Evolutionary conservation across 2,329 filamentous ascomycete genomes (phyloP).

Genomic region (Paecilomyces fulvus): DNA sequence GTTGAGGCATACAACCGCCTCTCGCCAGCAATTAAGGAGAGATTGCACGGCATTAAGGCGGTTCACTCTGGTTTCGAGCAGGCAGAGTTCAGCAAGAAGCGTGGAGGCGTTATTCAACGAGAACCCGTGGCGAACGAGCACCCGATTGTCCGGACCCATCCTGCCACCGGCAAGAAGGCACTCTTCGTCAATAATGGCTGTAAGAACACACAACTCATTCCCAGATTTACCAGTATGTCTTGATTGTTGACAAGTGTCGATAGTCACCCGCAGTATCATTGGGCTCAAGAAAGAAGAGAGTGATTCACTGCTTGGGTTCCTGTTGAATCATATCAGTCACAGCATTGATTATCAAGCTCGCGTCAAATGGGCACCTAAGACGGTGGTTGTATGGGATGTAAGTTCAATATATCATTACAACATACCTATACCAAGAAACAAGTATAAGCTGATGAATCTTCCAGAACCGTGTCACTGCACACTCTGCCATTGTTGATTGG

Average conservation of each 20-base stretch:
- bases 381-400: constrained; percentile 31
- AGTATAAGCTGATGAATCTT: constrained; percentile 22
- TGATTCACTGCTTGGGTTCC: constrained; percentile 31
- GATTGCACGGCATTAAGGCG: constrained; percentile 22
- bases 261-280: constrained; percentile 21
- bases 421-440: constrained; percentile 22
- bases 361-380: constrained; percentile 17
- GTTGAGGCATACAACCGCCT: constrained; percentile 21
- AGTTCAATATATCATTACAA: constrained; percentile 24
- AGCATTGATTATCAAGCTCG: constrained; percentile 15
- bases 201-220: constrained; percentile 13
- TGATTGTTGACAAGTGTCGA: neutral
- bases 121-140: constrained; percentile 22
- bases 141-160: constrained; percentile 25
- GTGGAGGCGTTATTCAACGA: constrained; percentile 18
- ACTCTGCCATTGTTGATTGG: constrained; percentile 28
- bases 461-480: constrained; percentile 29
- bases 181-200: constrained; percentile 27
- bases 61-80: constrained; percentile 21
- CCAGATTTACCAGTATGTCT: neutral
- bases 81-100: constrained; percentile 8
- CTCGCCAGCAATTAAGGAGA: constrained; percentile 15
- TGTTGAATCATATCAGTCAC: constrained; percentile 13
- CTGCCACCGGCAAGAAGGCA: constrained; percentile 24
- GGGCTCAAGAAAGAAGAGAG: constrained; percentile 37